phyloP scores from a whole-genome alignment of 2,329 filamentous ascomycete genomes.

The Raffaelea albimanens region DNA sequence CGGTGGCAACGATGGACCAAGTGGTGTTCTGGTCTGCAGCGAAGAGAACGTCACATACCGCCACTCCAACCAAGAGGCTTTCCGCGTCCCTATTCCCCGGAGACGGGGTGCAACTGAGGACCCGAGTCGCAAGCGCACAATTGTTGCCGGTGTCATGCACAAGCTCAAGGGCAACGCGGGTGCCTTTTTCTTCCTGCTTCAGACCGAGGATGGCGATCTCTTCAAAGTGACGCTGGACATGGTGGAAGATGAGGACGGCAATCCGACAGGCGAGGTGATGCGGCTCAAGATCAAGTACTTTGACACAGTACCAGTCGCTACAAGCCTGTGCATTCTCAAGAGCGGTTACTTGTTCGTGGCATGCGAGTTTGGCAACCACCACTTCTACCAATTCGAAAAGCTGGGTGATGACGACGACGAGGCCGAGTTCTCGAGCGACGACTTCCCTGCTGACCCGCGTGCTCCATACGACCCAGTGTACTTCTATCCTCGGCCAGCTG shows the following conservation, averaged over 20 bases:
- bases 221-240: constrained; percentile 96
- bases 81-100: constrained; percentile 81
- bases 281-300: constrained; percentile 94
- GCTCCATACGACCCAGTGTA: constrained; percentile 69
- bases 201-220: constrained; percentile 94
- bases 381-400: constrained; percentile 96
- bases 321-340: constrained; percentile 84
- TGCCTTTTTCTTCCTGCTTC: constrained; percentile 93
- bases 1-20: constrained; percentile 85
- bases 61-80: constrained; percentile 89
- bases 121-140: constrained; percentile 76
- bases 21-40: constrained; percentile 88
- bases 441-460: constrained; percentile 66
- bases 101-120: constrained; percentile 84
- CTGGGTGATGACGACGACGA: constrained; percentile 93
- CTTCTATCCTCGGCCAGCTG: constrained; percentile 69
- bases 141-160: constrained; percentile 92
- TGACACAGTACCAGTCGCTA: constrained; percentile 84
- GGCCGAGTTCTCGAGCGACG: constrained; percentile 72
- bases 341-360: constrained; percentile 92
- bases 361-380: constrained; percentile 84
- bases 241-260: constrained; percentile 68
- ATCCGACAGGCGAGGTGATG: constrained; percentile 71
- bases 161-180: constrained; percentile 74
- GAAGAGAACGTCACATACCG: constrained; percentile 93